phyloP scores from a whole-genome alignment of 2,329 filamentous ascomycete species.

The Thermothelomyces thermophilus region DNA sequence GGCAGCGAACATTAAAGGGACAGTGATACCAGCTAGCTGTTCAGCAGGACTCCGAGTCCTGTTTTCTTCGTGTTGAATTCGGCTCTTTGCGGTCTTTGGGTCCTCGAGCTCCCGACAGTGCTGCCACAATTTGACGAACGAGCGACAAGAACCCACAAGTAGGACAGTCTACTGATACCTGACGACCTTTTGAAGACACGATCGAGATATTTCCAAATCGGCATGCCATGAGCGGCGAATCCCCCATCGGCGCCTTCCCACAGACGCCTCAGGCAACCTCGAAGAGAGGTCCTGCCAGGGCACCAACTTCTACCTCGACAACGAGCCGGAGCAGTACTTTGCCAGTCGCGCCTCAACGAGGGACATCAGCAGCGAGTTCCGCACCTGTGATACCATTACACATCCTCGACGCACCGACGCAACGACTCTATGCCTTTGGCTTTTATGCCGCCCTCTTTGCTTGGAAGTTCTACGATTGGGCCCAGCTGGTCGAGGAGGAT shows the following conservation, averaged over 20 bases:
- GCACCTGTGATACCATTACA: slow-evolving; percentile 72
- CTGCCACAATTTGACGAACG: not conserved
- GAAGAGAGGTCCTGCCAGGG: slow-evolving; percentile 19
- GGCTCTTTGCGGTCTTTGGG: not conserved
- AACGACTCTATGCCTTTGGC: slow-evolving; percentile 80
- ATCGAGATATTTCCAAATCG: slow-evolving; percentile 11
- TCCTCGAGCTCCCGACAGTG: not conserved
- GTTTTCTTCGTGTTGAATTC: too few relatives aligned
- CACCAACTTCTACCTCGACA: slow-evolving; percentile 11
- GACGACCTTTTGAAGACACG: not conserved
- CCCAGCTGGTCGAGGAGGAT: slow-evolving; percentile 69
- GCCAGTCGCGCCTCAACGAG: slow-evolving; percentile 43
- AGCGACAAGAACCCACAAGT: not conserved
- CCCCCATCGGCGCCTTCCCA: slow-evolving; percentile 24
- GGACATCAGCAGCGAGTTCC: slow-evolving; percentile 23
- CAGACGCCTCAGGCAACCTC: slow-evolving; percentile 22
- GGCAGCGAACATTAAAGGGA: slow-evolving; percentile 9
- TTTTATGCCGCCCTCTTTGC: slow-evolving; percentile 69
- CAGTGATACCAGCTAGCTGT: not conserved
- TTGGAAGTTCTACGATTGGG: slow-evolving; percentile 86
- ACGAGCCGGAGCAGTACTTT: slow-evolving; percentile 25
- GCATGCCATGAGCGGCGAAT: slow-evolving; percentile 23
- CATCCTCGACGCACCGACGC: slow-evolving; percentile 81
- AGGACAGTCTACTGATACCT: too few relatives aligned
- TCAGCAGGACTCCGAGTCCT: not conserved